Conservation (phyloP, 2,329 filamentous ascomycete species). For the Emergomyces orientalis region DNA sequence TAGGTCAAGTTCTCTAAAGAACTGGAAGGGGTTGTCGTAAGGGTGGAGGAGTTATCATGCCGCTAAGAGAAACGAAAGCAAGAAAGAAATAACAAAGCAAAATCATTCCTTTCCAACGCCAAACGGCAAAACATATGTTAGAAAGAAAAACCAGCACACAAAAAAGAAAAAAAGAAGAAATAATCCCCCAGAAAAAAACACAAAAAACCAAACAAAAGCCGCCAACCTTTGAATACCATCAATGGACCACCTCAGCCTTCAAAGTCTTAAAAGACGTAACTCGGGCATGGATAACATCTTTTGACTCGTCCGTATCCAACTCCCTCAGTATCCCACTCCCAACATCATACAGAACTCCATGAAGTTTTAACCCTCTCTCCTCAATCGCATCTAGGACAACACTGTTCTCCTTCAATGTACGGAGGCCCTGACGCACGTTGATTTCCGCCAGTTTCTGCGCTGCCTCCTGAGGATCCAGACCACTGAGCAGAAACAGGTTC, state of each 20-base stretch:
- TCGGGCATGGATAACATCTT: conserved; percentile 32
- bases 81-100: too few species aligned
- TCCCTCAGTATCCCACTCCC: conserved; percentile 46
- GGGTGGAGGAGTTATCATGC: not conserved
- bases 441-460: conserved; percentile 60
- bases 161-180: not conserved
- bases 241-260: not conserved
- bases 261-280: conserved; percentile 33
- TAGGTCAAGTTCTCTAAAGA: too few species aligned
- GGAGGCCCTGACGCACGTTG: conserved; percentile 62
- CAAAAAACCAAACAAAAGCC: not conserved
- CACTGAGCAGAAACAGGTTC: conserved; percentile 43
- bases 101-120: too few species aligned
- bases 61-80: too few species aligned
- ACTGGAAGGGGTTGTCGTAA: too few species aligned
- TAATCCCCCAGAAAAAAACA: not conserved
- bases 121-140: too few species aligned
- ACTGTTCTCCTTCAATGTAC: conserved; percentile 58
- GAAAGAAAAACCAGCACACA: not conserved
- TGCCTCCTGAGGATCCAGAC: conserved; percentile 40
- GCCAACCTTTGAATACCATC: not conserved
- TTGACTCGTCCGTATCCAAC: conserved; percentile 39
- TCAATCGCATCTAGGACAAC: conserved; percentile 60
- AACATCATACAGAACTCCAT: conserved; percentile 69
- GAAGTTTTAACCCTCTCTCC: conserved; percentile 62